Conservation (phyloP, 345 rosid species). For the Eucalyptus virginea region DNA sequence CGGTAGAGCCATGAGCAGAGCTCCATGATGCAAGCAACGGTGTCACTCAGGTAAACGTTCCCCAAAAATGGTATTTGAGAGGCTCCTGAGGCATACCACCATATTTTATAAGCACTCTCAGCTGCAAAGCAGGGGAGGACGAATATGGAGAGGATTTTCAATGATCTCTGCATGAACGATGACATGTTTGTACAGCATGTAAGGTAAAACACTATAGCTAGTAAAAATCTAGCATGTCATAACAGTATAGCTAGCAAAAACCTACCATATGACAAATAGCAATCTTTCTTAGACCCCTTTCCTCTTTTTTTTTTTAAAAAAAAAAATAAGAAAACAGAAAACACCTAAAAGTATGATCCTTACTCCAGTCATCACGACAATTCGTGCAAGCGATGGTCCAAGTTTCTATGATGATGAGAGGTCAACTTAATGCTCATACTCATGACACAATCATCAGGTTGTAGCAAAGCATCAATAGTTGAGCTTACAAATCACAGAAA, state of each 20-base stretch:
- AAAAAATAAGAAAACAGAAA: neutral
- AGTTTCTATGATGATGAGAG: neutral
- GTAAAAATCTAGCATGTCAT: neutral
- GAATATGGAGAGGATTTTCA: slow-evolving; percentile 57
- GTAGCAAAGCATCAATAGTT: neutral
- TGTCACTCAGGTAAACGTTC: slow-evolving; percentile 60
- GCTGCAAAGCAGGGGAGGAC: slow-evolving; percentile 68
- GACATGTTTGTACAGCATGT: neutral
- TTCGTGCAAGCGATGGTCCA: neutral
- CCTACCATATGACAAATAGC: neutral
- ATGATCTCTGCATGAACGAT: slow-evolving; percentile 53
- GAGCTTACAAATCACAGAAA: neutral
- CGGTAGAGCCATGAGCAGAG: slow-evolving; percentile 89
- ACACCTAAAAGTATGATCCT: neutral
- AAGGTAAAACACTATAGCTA: neutral
- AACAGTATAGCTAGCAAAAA: neutral
- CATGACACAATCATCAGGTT: neutral
- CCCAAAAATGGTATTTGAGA: slow-evolving; percentile 86
- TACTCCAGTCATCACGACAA: neutral
- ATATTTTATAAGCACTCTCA: slow-evolving; percentile 75
- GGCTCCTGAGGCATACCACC: slow-evolving; percentile 98
- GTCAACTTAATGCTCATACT: neutral
- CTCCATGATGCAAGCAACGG: slow-evolving; percentile 76
- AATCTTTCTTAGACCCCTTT: neutral
- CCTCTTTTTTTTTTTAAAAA: no score